Percentiles rank a stretch among this genome's conserved stretches.
Evolutionary conservation across 176 grass and related monocot species (phyloP).

Genomic region (Bothriochloa decipiens): DNA sequence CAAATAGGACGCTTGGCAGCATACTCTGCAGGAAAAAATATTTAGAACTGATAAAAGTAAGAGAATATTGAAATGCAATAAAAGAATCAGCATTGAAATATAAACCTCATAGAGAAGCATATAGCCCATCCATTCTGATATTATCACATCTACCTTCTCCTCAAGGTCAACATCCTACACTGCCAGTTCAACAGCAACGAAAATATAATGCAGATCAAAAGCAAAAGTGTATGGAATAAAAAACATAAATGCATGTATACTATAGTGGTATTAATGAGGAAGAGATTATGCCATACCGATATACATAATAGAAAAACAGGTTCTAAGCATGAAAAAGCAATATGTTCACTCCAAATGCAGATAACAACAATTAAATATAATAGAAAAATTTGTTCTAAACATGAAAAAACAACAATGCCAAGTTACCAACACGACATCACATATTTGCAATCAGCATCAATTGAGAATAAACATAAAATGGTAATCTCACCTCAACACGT

Average conservation of each 20-base stretch:
- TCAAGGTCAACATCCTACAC: slow-evolving; percentile 75
- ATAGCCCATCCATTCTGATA: slow-evolving; percentile 99
- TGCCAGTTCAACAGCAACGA: slow-evolving; percentile 39
- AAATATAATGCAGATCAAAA: slow-evolving; percentile 34
- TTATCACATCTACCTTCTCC: slow-evolving; percentile 93
- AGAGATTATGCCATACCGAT: slow-evolving; percentile 13
- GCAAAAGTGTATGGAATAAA: background rate
- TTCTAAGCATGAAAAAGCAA: background rate
- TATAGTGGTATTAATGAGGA: background rate
- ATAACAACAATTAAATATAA: background rate
- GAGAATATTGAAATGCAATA: slow-evolving; percentile 16
- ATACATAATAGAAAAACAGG: slow-evolving; percentile 20
- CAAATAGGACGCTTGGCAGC: slow-evolving; percentile 88
- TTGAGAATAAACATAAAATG: slow-evolving; percentile 29
- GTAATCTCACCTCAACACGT: slow-evolving; percentile 81
- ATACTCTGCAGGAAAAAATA: slow-evolving; percentile 64
- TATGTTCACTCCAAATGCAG: slow-evolving; percentile 21
- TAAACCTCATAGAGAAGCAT: slow-evolving; percentile 90
- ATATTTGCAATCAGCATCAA: slow-evolving; percentile 20
- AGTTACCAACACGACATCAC: slow-evolving; percentile 11
- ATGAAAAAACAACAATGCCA: background rate
- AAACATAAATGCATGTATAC: slow-evolving; percentile 18
- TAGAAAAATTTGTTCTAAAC: slow-evolving; percentile 10
- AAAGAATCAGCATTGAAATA: slow-evolving; percentile 23
- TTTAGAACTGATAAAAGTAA: slow-evolving; percentile 39